phyloP scores from a whole-genome alignment of 75 land plant genomes.

The Pseudotsuga menziesii region DNA sequence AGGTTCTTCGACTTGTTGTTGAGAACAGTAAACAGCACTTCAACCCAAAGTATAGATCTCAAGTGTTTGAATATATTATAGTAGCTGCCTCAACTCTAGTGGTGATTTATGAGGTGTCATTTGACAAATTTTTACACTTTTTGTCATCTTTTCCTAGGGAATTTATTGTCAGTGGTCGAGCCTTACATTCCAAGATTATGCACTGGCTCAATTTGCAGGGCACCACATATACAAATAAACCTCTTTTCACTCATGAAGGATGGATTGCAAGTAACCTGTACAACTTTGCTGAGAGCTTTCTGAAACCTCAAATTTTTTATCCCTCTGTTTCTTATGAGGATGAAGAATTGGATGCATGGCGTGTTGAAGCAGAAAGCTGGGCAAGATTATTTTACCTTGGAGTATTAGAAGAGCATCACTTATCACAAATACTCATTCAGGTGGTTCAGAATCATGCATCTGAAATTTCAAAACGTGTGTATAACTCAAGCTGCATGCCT shows the following conservation, averaged over 20 bases:
- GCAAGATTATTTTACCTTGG: constrained; percentile 70
- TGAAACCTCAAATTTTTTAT: constrained; percentile 13
- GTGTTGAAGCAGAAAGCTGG: constrained; percentile 66
- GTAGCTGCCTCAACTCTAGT: constrained; percentile 47
- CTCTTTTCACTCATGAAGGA: background rate
- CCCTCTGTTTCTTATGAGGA: constrained; percentile 30
- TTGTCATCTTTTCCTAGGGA: constrained; percentile 66
- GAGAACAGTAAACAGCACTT: constrained; percentile 75
- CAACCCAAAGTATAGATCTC: constrained; percentile 64
- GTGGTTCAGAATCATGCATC: constrained; percentile 36
- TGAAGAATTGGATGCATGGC: constrained; percentile 78
- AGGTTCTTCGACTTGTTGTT: constrained; percentile 49
- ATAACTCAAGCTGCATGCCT: constrained; percentile 24
- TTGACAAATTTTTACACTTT: constrained; percentile 51
- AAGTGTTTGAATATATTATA: constrained; percentile 63
- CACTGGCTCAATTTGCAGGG: constrained; percentile 1
- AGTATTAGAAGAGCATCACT: constrained; percentile 35
- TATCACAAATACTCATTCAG: constrained; percentile 8
- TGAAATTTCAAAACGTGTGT: constrained; percentile 34
- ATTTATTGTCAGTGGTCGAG: constrained; percentile 42
- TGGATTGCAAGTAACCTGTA: constrained; percentile 19
- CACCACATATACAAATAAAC: background rate
- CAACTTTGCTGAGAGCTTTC: constrained; percentile 40
- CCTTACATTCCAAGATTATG: constrained; percentile 5
- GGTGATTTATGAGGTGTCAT: constrained; percentile 28